These are phyloP conservation scores for Tillandsia fasciculata DNA, from an alignment of 176 grass and related monocot species.

Conservation along the genomic window DNA sequence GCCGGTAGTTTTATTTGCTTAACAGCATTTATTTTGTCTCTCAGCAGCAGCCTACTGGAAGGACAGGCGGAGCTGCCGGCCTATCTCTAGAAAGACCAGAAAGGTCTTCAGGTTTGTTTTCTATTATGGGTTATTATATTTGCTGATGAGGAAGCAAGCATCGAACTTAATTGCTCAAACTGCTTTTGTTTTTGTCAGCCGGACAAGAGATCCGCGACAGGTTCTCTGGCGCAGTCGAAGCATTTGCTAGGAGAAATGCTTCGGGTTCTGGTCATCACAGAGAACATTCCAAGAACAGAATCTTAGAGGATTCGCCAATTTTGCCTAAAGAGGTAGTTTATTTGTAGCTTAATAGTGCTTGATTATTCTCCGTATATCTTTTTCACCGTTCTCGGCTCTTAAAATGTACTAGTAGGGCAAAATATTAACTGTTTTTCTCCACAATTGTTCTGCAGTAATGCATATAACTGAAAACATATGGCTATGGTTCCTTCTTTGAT, in stretches of 20 bases:
- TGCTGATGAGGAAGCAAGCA: background rate
- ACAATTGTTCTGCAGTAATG: background rate
- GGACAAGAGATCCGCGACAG: constrained; percentile 3
- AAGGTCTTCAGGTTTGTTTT: constrained; percentile 57
- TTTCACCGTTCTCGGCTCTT: too few species aligned
- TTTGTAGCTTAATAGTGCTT: background rate
- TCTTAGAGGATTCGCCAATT: background rate
- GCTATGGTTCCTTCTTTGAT: background rate
- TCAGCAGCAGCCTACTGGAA: constrained; percentile 28
- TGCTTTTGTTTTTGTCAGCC: background rate
- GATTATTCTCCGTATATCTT: too few species aligned
- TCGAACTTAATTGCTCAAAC: background rate
- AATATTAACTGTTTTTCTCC: too few species aligned
- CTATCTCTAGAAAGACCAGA: constrained; percentile 61
- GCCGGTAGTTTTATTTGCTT: constrained; percentile 11
- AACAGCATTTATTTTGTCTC: constrained; percentile 22
- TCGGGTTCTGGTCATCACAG: background rate
- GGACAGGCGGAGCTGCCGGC: constrained; percentile 37
- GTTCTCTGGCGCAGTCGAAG: constrained; percentile 5
- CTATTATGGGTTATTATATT: background rate
- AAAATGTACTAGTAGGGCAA: too few species aligned
- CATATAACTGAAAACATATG: background rate
- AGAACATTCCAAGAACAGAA: background rate
- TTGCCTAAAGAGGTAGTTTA: background rate
- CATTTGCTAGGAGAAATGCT: constrained; percentile 5